These are phyloP conservation scores for barrel medic (Medicago truncatula) DNA, from an alignment of 306 rosid genomes.

Conservation along the genomic window MtrunA17r5.0-ANR NC_053043.1:42850501-42851000, in stretches of 20 bases:
- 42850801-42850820: neutral
- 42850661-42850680: neutral
- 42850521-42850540: neutral
- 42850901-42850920: neutral
- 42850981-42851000: slow-evolving; percentile 2
- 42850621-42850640: neutral
- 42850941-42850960: slow-evolving; percentile 14
- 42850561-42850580: neutral
- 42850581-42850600: slow-evolving; percentile 7
- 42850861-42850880: neutral
- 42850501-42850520: neutral
- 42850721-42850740: slow-evolving; percentile 9
- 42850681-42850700: neutral
- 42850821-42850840: neutral
- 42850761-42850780: neutral
- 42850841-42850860: neutral
- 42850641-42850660: neutral
- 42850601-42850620: neutral
- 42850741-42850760: neutral
- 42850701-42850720: neutral
- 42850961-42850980: slow-evolving; percentile 8
- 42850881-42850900: neutral
- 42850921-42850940: slow-evolving; percentile 42
- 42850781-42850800: neutral
- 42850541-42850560: neutral